These are phyloP conservation scores for Boletellus sp. DNA, from an alignment of 768 basidiomycete species.

Conservation along the genomic window DNA sequence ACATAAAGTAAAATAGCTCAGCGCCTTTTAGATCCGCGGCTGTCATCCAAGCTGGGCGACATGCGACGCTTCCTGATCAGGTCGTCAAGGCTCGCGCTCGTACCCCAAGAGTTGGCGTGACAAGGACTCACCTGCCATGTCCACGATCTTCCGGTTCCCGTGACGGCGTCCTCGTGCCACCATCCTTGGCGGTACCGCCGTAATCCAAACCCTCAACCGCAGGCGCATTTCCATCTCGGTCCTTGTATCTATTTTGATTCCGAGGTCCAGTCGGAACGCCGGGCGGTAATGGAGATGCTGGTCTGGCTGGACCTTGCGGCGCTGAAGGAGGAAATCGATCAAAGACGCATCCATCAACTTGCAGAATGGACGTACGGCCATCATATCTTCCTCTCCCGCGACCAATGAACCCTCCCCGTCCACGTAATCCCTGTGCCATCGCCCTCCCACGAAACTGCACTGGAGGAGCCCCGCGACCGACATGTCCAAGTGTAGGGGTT, in stretches of 20 bases:
- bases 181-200: conserved; percentile 55
- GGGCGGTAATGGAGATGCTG: conserved; percentile 82
- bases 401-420: conserved; percentile 39
- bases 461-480: conserved; percentile 33
- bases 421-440: conserved; percentile 41
- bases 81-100: conserved; percentile 4
- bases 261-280: conserved; percentile 85
- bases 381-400: conserved; percentile 38
- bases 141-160: conserved; percentile 67
- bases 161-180: conserved; percentile 49
- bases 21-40: conserved; percentile 67
- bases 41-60: conserved; percentile 68
- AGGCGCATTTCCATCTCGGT: conserved; percentile 79
- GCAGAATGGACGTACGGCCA: conserved; percentile 34
- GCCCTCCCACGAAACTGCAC: conserved; percentile 44
- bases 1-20: conserved; percentile 38
- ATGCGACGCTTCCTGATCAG: conserved; percentile 62
- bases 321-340: conserved; percentile 14
- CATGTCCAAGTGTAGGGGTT: conserved; percentile 29
- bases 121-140: conserved; percentile 47
- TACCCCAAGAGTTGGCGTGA: not conserved
- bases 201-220: conserved; percentile 90
- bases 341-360: not conserved
- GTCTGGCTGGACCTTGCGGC: conserved; percentile 59
- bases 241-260: conserved; percentile 89